Evolutionary conservation across 768 basidiomycete genomes (phyloP), one percentile per base, ranked within the genome.

Genomic region (Nidularia pulvinata): DNA sequence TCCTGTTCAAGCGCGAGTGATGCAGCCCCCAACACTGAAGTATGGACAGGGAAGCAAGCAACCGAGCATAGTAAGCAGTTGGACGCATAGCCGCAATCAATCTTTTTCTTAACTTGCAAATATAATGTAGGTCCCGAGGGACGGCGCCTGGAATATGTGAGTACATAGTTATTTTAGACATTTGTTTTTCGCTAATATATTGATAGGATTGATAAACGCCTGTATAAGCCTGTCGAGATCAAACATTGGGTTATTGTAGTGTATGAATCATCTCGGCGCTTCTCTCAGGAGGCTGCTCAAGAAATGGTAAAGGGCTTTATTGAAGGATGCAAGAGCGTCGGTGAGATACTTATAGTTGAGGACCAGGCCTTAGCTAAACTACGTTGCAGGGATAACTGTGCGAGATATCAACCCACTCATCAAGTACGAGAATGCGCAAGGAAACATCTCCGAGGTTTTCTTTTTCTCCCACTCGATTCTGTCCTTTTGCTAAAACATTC

Each of bases 121-220:
- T 52, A 6, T 30, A 52, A 53, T 59, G 48, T 22, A 46, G 45
- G 45, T 57, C 39, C 91, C 88, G 0, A 68, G 73, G 3, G 79
- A 87, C 51, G 91, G 91, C 0, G 67, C 83, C 0, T 93, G 91
- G 91, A 92, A 92, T 53, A 89, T 92, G 90, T 84, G 54, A 25
- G 79, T 71, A 7, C 48, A 7, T 25, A 25, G 25, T 25, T 4
- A 25, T 25, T 6, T 42, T 52, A 16, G 11, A 7, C 13, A 53
- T 50, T 62, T 64, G n/a, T 30, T 5, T 32, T 33, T 73, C 51
- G 72, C 73, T 4, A 68, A 74, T 54, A 76, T 75, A 1, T 69
- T 75, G 34, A 46, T 57, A 89, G 85, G 86, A 76, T 86, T 0
- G 87, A 88, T 57, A 89, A 89, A 59, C 74, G 76, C 46, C 86